Conservation (phyloP, 192 early-diverging fungal species). For the Geranomyces variabilis region DNA sequence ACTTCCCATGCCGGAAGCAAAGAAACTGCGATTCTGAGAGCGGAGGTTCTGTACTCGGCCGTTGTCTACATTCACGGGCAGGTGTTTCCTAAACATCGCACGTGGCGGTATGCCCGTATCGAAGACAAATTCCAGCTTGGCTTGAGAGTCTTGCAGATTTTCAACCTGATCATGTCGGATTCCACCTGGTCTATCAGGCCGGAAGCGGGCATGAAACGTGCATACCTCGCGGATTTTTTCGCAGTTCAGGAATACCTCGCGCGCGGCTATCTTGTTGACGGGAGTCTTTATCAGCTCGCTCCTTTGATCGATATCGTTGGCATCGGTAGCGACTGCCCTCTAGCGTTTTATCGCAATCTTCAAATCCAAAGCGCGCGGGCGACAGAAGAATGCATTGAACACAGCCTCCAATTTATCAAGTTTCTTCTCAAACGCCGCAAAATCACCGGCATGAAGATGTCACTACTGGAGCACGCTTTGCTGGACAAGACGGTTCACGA, state of each 20-base stretch:
- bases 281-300: conserved; percentile 40
- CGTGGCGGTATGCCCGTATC: conserved; percentile 49
- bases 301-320: conserved; percentile 46
- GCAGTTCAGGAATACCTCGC: conserved; percentile 40
- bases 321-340: conserved; percentile 33
- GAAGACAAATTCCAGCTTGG: conserved; percentile 47
- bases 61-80: conserved; percentile 47
- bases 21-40: conserved; percentile 18
- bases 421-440: conserved; percentile 41
- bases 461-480: conserved; percentile 50
- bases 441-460: conserved; percentile 5
- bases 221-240: conserved; percentile 8
- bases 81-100: conserved; percentile 45
- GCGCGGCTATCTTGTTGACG: conserved; percentile 36
- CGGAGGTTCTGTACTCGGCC: conserved; percentile 43
- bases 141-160: conserved; percentile 44
- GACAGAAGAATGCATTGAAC: conserved; percentile 43
- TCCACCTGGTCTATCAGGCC: conserved; percentile 29
- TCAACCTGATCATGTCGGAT: conserved; percentile 47
- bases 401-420: conserved; percentile 44
- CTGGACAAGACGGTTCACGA: conserved; percentile 43
- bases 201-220: neutral
- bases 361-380: conserved; percentile 22
- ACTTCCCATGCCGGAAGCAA: neutral
- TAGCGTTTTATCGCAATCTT: conserved; percentile 19